phyloP scores from a whole-genome alignment of 2,329 filamentous ascomycete species.

The Scedosporium minutisporum region DNA sequence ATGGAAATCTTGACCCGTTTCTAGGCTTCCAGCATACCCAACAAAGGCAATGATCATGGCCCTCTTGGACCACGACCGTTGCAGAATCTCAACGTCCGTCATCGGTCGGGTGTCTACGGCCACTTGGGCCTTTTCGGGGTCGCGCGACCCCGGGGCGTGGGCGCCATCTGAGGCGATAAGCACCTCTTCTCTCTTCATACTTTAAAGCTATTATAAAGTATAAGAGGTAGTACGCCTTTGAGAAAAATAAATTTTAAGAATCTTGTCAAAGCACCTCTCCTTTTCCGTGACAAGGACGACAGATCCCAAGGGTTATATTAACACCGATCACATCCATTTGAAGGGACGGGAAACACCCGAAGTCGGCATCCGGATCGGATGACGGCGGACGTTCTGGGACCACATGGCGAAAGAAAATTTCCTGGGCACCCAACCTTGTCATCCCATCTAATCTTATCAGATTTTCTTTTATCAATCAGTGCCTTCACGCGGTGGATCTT shows the following conservation, averaged over 20 bases:
- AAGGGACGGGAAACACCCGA: not conserved
- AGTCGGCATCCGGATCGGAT: not conserved
- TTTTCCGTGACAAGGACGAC: no score
- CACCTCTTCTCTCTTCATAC: not conserved
- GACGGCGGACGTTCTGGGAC: not conserved
- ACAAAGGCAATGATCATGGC: conserved; percentile 15
- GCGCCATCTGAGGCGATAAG: not conserved
- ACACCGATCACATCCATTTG: not conserved
- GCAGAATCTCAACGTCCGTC: conserved; percentile 11
- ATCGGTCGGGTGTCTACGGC: not conserved
- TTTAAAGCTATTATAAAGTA: not conserved
- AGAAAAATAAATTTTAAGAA: not conserved
- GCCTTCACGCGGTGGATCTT: no score
- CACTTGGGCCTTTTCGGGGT: not conserved
- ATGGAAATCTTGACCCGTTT: not conserved
- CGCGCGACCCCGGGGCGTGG: not conserved
- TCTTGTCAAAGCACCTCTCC: not conserved
- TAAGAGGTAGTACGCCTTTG: not conserved
- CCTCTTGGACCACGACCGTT: conserved; percentile 15
- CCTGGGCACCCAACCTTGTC: not conserved
- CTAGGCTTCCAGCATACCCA: conserved; percentile 7
- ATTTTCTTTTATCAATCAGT: not conserved
- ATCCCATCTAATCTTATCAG: conserved; percentile 4
- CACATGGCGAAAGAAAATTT: not conserved
- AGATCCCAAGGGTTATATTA: no score